Conservation (phyloP, 164 flowering plant genomes). For the Cinnamomum micranthum region DNA sequence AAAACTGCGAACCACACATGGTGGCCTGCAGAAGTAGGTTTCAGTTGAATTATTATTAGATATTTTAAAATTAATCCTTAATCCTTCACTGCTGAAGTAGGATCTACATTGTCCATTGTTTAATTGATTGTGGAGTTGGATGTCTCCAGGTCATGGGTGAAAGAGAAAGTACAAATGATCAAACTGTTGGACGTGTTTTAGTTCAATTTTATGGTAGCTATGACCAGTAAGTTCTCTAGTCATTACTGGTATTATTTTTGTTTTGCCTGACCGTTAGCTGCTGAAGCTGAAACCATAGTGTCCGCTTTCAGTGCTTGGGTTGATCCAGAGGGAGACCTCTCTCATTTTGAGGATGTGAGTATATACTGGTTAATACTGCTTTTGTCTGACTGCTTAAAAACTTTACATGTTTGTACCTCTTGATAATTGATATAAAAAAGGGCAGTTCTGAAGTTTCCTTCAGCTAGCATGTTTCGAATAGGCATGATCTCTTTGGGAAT, state of each 20-base stretch:
- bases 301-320: conserved; percentile 37
- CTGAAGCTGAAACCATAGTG: conserved; percentile 6
- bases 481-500: neutral
- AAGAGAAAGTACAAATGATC: conserved; percentile 10
- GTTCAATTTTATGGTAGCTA: conserved; percentile 30
- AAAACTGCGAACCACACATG: conserved; percentile 23
- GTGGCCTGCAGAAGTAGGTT: conserved; percentile 36
- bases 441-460: neutral
- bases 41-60: neutral
- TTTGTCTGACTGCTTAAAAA: neutral
- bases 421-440: neutral
- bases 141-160: conserved; percentile 21
- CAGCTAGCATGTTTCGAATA: neutral
- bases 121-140: neutral
- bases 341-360: conserved; percentile 32
- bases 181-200: conserved; percentile 20
- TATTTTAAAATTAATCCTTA: too few species aligned
- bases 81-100: too few species aligned
- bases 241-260: neutral
- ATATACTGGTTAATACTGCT: neutral
- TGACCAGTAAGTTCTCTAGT: conserved; percentile 11
- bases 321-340: conserved; percentile 28
- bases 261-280: neutral
- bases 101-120: neutral
- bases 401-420: neutral